A percentile compares a stretch with the other conserved stretches of the same genome.
Evolutionary conservation across 2,329 filamentous ascomycete genomes (phyloP).

Genomic region (Penicillium sp.): DNA sequence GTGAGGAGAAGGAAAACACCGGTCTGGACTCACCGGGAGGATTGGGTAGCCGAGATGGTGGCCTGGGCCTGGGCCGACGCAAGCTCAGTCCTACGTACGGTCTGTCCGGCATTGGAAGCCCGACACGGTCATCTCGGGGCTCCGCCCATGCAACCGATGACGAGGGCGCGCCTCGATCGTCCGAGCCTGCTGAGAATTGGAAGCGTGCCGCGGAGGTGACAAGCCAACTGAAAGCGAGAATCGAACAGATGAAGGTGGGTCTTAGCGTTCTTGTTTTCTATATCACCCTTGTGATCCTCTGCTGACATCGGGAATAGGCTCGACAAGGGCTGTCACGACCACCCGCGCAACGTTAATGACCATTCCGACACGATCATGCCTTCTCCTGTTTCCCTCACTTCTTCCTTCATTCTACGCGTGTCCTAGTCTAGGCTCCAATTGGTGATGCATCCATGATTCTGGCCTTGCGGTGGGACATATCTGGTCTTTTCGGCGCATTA

Average conservation of each 20-base stretch:
- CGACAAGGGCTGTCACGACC: slow-evolving; percentile 48
- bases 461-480: not conserved
- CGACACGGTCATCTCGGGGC: slow-evolving; percentile 39
- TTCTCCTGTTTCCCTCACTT: slow-evolving; percentile 11
- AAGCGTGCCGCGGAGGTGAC: slow-evolving; percentile 96
- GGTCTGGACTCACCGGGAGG: slow-evolving; percentile 42
- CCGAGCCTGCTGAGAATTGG: slow-evolving; percentile 83
- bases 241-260: slow-evolving; percentile 91
- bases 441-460: slow-evolving; percentile 7
- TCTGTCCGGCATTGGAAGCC: slow-evolving; percentile 42
- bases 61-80: slow-evolving; percentile 40
- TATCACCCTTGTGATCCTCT: not conserved
- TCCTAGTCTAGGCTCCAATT: slow-evolving; percentile 17
- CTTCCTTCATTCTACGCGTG: slow-evolving; percentile 20
- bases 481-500: not conserved
- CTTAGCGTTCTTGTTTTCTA: not conserved
- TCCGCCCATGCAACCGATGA: slow-evolving; percentile 42
- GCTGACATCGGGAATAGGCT: slow-evolving; percentile 34
- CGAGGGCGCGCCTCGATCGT: slow-evolving; percentile 35
- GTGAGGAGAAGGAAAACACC: slow-evolving; percentile 73
- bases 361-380: slow-evolving; percentile 22
- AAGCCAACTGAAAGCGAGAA: slow-evolving; percentile 93
- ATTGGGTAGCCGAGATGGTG: slow-evolving; percentile 33
- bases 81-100: slow-evolving; percentile 49
- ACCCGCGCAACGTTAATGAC: slow-evolving; percentile 38